Base-by-base conservation (phyloP, 1,284 basidiomycete species). In the Microbotryomycetes sp. region DNA sequence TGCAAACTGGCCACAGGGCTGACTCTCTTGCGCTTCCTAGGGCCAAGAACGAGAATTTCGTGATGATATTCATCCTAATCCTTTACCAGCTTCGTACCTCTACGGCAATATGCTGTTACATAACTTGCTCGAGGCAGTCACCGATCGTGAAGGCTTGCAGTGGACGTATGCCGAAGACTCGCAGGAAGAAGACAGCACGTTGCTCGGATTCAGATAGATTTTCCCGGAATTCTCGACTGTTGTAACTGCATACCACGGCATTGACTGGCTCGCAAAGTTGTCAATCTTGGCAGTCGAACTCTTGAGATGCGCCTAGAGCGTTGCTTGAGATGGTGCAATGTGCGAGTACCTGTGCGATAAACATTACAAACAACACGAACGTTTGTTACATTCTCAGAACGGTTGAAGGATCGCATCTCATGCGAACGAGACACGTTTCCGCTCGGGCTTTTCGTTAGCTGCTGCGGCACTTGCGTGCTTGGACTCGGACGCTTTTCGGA, bases 51-150 rank as follows among this genome's bases (percentile, higher is more conserved):
- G 35, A 2, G 51, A 60, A 27, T 67, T 67, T 48, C 50, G 57
- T 4, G 65, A 67, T 35, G 53, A 64, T 4, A 53, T 67, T 3
- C 65, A 62, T 27, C 65, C 65, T 1, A 27, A 57, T 1, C 57
- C 65, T 0, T 29, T 67, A 15, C 65, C 65, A 0, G 65, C 62
- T 0, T 57, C 55, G 9, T 67, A 53, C 47, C 49, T 67, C 3
- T 67, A 64, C 53, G 62, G 62, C 27, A 67, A 67, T 54, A 67
- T 67, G 62, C 51, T 67, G 3, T 16, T 67, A 21, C 55, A 60
- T 30, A 47, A 55, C 18, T 51, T 62, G 2, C 29, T 41, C 18
- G 35, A 41, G 18, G 35, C 35, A 9, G 35, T 41, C 11, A 41
- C 35, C 9, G 35, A 41, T 11, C 35, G 35, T 11, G 35, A 41